These are phyloP conservation scores for Exophiala sp. DNA, from an alignment of 2,329 filamentous ascomycete species.

Conservation along the genomic window DNA sequence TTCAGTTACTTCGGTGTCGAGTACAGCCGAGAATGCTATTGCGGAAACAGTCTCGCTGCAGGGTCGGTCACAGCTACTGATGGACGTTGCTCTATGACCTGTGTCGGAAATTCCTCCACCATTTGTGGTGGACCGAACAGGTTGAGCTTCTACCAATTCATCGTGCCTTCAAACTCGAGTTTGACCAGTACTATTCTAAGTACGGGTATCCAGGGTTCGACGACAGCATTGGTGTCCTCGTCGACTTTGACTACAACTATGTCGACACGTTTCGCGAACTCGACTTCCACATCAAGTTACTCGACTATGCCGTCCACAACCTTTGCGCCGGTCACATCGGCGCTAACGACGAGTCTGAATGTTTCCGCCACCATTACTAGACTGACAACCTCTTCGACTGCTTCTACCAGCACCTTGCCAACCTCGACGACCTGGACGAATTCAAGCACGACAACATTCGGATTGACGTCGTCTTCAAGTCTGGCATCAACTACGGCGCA, in stretches of 20 bases:
- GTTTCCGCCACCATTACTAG: background rate
- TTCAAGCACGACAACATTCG: background rate
- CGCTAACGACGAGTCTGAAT: background rate
- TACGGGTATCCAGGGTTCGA: background rate
- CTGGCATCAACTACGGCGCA: background rate
- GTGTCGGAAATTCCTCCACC: slow-evolving; percentile 28
- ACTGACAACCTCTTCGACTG: background rate
- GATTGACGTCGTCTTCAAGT: background rate
- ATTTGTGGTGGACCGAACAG: slow-evolving; percentile 31
- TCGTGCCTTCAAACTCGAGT: slow-evolving; percentile 8
- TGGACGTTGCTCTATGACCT: slow-evolving; percentile 25
- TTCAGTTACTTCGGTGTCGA: slow-evolving; percentile 40
- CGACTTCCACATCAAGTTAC: background rate
- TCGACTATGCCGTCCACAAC: background rate
- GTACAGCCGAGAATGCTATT: slow-evolving; percentile 37
- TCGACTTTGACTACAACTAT: background rate
- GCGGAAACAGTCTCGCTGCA: slow-evolving; percentile 30
- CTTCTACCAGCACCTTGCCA: background rate
- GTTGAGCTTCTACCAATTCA: slow-evolving; percentile 25
- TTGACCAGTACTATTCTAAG: slow-evolving; percentile 1
- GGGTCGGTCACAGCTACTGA: slow-evolving; percentile 16
- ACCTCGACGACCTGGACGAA: background rate
- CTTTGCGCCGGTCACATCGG: background rate
- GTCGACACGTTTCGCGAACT: background rate
- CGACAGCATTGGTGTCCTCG: background rate